Evolutionary conservation across 2,329 filamentous ascomycete genomes (phyloP), one percentile per base, ranked within the genome.

Genomic region (Aspergillus sp.): DNA sequence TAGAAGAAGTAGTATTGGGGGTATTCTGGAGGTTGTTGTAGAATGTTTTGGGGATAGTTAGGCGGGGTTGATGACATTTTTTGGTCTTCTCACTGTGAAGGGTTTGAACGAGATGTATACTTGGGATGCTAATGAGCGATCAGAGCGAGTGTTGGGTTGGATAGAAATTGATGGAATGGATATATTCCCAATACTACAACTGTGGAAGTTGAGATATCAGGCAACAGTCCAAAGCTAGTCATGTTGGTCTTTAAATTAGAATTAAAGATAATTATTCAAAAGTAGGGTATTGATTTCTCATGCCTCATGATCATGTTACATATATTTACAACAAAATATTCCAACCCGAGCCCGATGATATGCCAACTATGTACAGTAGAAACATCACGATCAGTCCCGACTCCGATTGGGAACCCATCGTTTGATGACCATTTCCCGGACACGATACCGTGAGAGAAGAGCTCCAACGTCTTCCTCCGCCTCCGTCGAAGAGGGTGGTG

Each of bases 321-420:
- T 39, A 31, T 39, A 39, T 13, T 39, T 39, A 39, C 9, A 26
- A 13, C 8, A 27, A 13, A 31, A 39, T n/a, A 30, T 27, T n/a
- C 7, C 27, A 39, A 11, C 28, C 2, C n/a, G 10, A 12, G 3
- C 10, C 37, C 27, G 27, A 32, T n/a, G n/a, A 27, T 11, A 38
- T 34, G 12, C 11, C 3, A 30, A 29, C 11, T 2, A 4, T 29
- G 6, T n/a, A 28, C 28, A 38, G 27, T 28, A 38, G 36, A 19
- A 37, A 7, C 30, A 40, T 13, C 9, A 28, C 10, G 9, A 35
- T 66, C 53, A 84, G 62, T 82, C 80, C 42, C 82, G 69, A 64
- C 83, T 91, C 33, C 90, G 77, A 65, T 94, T 95, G 39, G 84
- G 84, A 39, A 87, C 81, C 89, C 90, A 96, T 49, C 91, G 78